Evolutionary conservation across 2,329 filamentous ascomycete species (phyloP), one percentile per base, ranked within the genome.

Genomic region (Drechmeria coniospora): DNA sequence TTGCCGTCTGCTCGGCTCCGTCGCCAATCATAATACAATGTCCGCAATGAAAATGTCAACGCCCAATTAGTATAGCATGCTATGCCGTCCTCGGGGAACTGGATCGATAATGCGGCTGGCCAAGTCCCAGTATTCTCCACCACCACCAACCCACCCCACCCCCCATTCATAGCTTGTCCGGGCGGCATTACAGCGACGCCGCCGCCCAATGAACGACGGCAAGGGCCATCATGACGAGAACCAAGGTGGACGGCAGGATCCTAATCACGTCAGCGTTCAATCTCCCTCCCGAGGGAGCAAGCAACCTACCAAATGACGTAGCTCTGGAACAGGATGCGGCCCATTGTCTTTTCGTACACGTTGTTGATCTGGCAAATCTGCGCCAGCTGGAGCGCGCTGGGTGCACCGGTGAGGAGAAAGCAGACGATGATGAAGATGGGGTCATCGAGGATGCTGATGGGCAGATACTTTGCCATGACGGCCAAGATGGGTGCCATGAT

Each of bases 291-390:
- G 15, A 31, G 41, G 30, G 32, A 23, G n/a, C 10, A 8, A 19
- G 26, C 24, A 29, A 63, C 74, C 56, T 61, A 82, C 82, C 84
- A 93, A 37, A 94, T 76, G 33, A 98, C 54, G 36, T 57, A 57
- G 57, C 87, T 94, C 61, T 94, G 87, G 61, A 95, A 93, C 27
- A 95, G 58, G 31, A 98, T 67, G 50, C 74, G 80, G 36, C 81
- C 80, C 86, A 98, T 95, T 26, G 90, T 83, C 12, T 78, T 74
- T 62, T 95, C 87, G 52, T 83, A 98, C 8, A 98, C 90, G 36
- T 79, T 79, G 54, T 98, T 98, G 57, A 95, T 80, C 64, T 95
- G 90, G 57, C 90, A 98, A 35, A 98, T 98, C 57, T 98, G 90
- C 6, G 90, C 87, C 46, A 98, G 61, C 56, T 98, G 90, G 37